Percentiles rank a stretch among this genome's conserved stretches.
phyloP scores from a whole-genome alignment of 2,329 filamentous ascomycete species.

The Xylaria sp. region DNA sequence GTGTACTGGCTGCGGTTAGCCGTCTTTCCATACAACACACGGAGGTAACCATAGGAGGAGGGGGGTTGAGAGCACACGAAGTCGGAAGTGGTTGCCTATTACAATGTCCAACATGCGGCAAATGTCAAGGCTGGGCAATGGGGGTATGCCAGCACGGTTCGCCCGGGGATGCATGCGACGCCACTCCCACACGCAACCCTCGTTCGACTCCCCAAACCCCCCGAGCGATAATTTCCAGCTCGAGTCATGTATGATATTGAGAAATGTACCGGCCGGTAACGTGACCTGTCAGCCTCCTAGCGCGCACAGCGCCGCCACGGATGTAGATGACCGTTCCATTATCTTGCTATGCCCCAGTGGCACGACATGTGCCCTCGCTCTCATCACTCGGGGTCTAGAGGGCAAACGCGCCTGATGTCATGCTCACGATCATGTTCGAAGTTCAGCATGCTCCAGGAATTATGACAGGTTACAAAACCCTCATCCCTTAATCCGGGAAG shows the following conservation, averaged over 20 bases:
- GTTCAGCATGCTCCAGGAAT: conserved; percentile 16
- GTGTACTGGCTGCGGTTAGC: conserved; percentile 31
- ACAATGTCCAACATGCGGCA: conserved; percentile 32
- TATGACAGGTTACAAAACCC: conserved; percentile 34
- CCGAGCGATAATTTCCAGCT: conserved; percentile 24
- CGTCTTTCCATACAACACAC: conserved; percentile 18
- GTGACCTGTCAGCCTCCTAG: conserved; percentile 34
- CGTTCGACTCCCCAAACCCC: conserved; percentile 27
- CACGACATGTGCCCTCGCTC: conserved; percentile 28
- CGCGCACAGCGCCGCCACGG: conserved; percentile 28
- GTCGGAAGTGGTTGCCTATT: conserved; percentile 30
- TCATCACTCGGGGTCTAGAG: conserved; percentile 14
- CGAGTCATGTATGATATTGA: conserved; percentile 12
- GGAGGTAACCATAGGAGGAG: conserved; percentile 19
- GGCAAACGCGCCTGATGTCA: conserved; percentile 15
- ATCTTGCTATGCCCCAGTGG: conserved; percentile 28
- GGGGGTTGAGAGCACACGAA: conserved; percentile 15
- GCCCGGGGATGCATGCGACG: conserved; percentile 31
- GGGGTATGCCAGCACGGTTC: conserved; percentile 23
- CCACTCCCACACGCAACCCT: conserved; percentile 34
- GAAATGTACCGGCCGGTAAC: conserved; percentile 18
- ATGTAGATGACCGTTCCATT: conserved; percentile 26
- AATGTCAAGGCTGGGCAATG: conserved; percentile 27
- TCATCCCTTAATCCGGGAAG: conserved; percentile 19
- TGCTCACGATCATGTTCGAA: conserved; percentile 24